These are phyloP conservation scores for Helicostylum pulchrum DNA, from an alignment of 192 early-diverging fungal species.

Conservation along the genomic window DNA sequence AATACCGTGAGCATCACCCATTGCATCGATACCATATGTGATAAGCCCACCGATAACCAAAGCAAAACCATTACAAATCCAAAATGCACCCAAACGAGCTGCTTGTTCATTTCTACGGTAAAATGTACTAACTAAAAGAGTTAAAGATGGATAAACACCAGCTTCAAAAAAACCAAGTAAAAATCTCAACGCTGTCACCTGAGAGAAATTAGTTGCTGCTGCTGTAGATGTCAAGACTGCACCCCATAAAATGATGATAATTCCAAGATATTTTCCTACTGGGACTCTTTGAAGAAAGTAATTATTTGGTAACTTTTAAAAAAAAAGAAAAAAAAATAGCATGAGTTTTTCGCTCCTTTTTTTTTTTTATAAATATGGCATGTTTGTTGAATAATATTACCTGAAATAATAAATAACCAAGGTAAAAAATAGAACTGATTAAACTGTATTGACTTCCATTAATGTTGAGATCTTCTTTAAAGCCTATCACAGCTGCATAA, in stretches of 20 bases:
- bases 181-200: conserved; percentile 30
- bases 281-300: conserved; percentile 29
- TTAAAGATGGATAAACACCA: conserved; percentile 26
- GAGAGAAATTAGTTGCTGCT: conserved; percentile 22
- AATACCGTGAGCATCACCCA: conserved; percentile 2
- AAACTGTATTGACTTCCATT: conserved; percentile 23
- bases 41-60: conserved; percentile 21
- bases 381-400: conserved; percentile 1
- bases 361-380: background rate
- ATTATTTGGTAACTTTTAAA: conserved; percentile 28
- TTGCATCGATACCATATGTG: conserved; percentile 30
- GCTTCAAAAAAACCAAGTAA: conserved; percentile 33
- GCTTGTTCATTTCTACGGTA: conserved; percentile 29
- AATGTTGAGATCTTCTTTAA: conserved; percentile 20
- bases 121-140: conserved; percentile 25
- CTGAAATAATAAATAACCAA: conserved; percentile 27
- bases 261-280: conserved; percentile 18
- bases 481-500: conserved; percentile 24
- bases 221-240: conserved; percentile 16
- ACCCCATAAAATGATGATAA: conserved; percentile 29
- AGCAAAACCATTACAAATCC: conserved; percentile 28
- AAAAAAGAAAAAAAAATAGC: background rate
- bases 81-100: conserved; percentile 24
- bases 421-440: conserved; percentile 32
- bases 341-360: background rate